These are phyloP conservation scores for Flaveria floridana DNA, from an alignment of 140 eudicot species.

Conservation along the genomic window DNA sequence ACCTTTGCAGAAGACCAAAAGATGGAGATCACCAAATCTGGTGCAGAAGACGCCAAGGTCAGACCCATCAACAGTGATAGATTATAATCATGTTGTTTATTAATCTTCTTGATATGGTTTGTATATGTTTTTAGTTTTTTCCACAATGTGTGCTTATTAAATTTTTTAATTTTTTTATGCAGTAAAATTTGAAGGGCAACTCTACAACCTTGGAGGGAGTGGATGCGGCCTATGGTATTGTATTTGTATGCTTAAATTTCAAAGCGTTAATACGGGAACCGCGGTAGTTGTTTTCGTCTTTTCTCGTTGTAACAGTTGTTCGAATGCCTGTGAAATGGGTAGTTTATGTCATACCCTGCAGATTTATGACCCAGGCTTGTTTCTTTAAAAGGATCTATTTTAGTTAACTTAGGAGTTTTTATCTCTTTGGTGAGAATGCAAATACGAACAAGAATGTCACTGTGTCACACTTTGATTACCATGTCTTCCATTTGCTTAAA, in stretches of 20 bases:
- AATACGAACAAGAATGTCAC: too few relatives aligned
- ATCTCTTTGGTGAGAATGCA: too few relatives aligned
- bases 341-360: slow-evolving; percentile 23
- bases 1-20: slow-evolving; percentile 49
- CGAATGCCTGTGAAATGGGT: slow-evolving; percentile 30
- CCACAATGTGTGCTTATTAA: not conserved
- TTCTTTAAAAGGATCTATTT: slow-evolving; percentile 15
- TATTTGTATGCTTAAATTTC: slow-evolving; percentile 28
- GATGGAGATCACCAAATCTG: slow-evolving; percentile 57
- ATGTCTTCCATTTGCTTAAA: too few relatives aligned
- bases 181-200: slow-evolving; percentile 36
- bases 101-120: not conserved
- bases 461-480: too few relatives aligned
- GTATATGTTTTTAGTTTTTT: too few relatives aligned
- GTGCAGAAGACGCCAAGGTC: slow-evolving; percentile 49
- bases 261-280: slow-evolving; percentile 35
- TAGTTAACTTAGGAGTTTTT: too few relatives aligned
- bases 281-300: slow-evolving; percentile 23
- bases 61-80: slow-evolving; percentile 2
- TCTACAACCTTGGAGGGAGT: slow-evolving; percentile 34
- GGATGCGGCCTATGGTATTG: slow-evolving; percentile 34
- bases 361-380: slow-evolving; percentile 29
- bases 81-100: not conserved
- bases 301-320: slow-evolving; percentile 31
- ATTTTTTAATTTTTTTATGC: slow-evolving; percentile 23